Percentiles rank a stretch among this genome's conserved stretches.
These are phyloP conservation scores for Linnemannia elongata DNA, from an alignment of 192 early-diverging fungal species.

Conservation along the genomic window DNA sequence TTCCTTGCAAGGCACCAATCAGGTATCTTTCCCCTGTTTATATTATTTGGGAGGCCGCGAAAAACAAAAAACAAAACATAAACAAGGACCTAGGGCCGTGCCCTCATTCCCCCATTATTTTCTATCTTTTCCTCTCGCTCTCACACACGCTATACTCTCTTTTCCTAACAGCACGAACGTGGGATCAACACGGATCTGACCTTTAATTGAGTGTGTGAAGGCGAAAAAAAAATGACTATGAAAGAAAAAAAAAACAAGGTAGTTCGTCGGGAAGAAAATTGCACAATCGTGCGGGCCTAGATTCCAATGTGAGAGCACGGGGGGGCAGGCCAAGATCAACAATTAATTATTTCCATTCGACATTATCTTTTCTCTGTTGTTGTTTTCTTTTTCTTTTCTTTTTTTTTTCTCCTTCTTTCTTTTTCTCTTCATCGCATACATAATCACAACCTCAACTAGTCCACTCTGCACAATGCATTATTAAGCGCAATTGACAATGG, in stretches of 20 bases:
- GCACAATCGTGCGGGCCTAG: background rate
- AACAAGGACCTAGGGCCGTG: background rate
- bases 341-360: constrained; percentile 3
- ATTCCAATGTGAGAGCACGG: background rate
- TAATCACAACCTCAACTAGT: too few species aligned
- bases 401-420: background rate
- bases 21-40: too few species aligned
- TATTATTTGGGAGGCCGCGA: too few species aligned
- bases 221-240: background rate
- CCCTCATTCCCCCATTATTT: background rate
- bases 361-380: background rate
- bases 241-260: background rate
- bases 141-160: background rate
- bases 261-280: background rate
- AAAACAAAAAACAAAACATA: background rate
- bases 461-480: too few species aligned
- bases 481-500: too few species aligned
- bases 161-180: background rate
- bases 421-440: background rate
- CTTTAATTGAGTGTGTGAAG: background rate
- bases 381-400: constrained; percentile 1
- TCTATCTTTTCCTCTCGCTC: background rate
- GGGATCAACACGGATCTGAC: background rate
- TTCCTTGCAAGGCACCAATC: too few species aligned
- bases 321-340: too few species aligned